Conservation (phyloP, 768 basidiomycete species). For the Daedaleopsis nitida region DNA sequence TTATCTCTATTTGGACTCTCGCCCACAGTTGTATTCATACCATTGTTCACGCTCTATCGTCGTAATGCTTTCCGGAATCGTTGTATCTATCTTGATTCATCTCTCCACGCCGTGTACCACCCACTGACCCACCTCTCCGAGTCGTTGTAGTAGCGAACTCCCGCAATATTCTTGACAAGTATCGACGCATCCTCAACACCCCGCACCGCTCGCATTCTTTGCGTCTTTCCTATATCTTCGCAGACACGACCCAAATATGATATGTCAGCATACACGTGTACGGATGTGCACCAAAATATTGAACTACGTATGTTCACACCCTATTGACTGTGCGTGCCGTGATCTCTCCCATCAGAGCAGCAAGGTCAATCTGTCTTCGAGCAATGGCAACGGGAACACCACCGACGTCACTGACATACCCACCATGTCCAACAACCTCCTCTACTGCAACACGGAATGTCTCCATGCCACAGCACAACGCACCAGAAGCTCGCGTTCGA, state of each 20-base stretch:
- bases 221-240: not conserved
- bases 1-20: conserved; percentile 22
- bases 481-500: too few relatives aligned
- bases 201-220: not conserved
- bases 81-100: conserved; percentile 23
- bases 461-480: too few relatives aligned
- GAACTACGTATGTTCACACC: not conserved
- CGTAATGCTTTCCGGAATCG: conserved; percentile 32
- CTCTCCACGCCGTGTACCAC: conserved; percentile 6
- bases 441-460: not conserved
- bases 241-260: not conserved
- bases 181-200: not conserved
- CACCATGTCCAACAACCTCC: not conserved
- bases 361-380: not conserved
- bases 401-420: not conserved
- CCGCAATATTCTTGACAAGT: not conserved
- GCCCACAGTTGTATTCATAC: conserved; percentile 33
- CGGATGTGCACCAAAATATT: not conserved
- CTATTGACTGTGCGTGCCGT: not conserved
- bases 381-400: not conserved
- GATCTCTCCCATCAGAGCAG: not conserved
- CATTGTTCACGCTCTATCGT: conserved; percentile 26
- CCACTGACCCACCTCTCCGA: conserved; percentile 5
- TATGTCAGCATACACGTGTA: not conserved
- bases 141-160: not conserved